These are phyloP conservation scores for Persicaria maculosa DNA, from an alignment of 148 eudicot species.

Conservation along the genomic window DNA sequence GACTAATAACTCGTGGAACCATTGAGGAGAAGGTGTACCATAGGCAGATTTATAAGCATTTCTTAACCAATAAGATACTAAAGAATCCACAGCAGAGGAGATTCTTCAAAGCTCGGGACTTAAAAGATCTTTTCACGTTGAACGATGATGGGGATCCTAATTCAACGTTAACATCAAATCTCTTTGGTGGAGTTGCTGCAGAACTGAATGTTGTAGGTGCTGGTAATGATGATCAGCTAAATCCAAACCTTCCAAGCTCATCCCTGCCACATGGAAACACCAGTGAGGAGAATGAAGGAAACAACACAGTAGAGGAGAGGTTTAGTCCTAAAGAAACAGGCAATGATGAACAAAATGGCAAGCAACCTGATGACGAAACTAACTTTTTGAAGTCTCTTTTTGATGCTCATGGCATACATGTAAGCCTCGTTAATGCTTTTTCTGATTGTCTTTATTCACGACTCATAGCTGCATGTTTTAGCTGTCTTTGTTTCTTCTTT, in stretches of 20 bases:
- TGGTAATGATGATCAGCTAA: constrained; percentile 32
- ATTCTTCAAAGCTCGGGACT: constrained; percentile 87
- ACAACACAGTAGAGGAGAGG: constrained; percentile 17
- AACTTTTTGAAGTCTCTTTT: constrained; percentile 66
- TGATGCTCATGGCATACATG: constrained; percentile 94
- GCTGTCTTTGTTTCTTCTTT: not conserved
- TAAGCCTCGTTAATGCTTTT: constrained; percentile 35
- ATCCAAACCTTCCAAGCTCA: constrained; percentile 16
- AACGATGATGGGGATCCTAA: constrained; percentile 63
- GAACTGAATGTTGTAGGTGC: constrained; percentile 65
- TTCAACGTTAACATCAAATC: constrained; percentile 75
- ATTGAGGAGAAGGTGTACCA: constrained; percentile 99
- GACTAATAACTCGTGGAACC: constrained; percentile 92
- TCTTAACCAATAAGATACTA: constrained; percentile 85
- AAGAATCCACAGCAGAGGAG: constrained; percentile 95
- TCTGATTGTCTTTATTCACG: not conserved
- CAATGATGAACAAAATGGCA: constrained; percentile 27
- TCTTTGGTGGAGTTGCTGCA: constrained; percentile 71
- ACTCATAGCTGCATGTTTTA: not conserved
- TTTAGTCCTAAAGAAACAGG: constrained; percentile 36
- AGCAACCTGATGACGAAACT: constrained; percentile 56
- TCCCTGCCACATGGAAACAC: constrained; percentile 23
- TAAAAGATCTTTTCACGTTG: constrained; percentile 79
- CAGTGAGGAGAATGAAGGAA: constrained; percentile 17
- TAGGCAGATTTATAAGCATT: constrained; percentile 92